phyloP scores from a whole-genome alignment of 148 eudicot species.

The Cornus suecica region DNA sequence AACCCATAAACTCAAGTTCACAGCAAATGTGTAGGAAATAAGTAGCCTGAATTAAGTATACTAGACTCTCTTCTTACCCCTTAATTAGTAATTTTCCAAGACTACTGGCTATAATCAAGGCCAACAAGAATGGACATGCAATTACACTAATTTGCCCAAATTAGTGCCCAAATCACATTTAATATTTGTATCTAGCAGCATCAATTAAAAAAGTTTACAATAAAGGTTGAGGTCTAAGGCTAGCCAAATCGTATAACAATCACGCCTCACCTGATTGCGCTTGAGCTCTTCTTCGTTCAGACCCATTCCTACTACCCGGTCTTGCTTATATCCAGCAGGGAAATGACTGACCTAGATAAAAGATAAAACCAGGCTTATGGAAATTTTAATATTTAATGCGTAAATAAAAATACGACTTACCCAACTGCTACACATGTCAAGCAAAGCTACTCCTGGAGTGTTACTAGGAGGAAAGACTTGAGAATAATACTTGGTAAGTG shows the following conservation, averaged over 20 bases:
- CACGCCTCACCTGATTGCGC: conserved; percentile 63
- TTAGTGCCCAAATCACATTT: background rate
- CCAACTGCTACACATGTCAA: conserved; percentile 99
- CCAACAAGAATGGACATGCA: background rate
- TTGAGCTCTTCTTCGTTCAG: conserved; percentile 90
- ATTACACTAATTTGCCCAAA: background rate
- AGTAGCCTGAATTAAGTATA: too few species aligned
- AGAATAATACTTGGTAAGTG: conserved; percentile 84
- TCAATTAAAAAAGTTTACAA: background rate
- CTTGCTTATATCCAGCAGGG: conserved; percentile 90
- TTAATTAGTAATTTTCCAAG: background rate
- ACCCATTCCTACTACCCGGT: conserved; percentile 84
- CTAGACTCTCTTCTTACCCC: too few species aligned
- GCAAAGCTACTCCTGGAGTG: conserved; percentile 78
- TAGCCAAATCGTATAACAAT: background rate
- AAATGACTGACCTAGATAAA: conserved; percentile 90
- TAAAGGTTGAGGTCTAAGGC: background rate
- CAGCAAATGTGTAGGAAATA: too few species aligned
- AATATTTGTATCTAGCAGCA: background rate
- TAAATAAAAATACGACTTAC: conserved; percentile 34
- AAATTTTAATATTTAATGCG: background rate
- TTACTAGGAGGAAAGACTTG: conserved; percentile 80
- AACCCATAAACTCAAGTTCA: too few species aligned
- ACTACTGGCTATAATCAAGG: background rate
- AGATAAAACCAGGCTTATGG: conserved; percentile 19